Evolutionary conservation across 306 rosid genomes (phyloP).

Genomic region (Pyrus communis): DNA sequence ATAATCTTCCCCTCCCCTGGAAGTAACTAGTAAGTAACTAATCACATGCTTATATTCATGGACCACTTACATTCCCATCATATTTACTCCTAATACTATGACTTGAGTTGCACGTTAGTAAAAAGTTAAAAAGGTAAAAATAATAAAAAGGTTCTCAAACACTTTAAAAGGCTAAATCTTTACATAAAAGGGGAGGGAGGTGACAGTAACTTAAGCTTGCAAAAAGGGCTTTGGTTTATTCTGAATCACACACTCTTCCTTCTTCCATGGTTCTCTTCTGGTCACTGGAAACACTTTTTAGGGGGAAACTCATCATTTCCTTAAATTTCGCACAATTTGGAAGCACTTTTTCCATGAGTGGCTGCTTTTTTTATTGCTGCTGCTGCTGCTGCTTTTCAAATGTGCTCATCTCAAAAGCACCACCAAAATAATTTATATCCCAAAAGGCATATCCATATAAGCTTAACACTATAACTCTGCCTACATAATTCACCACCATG

Average conservation of each 20-base stretch:
- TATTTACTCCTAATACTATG: not conserved
- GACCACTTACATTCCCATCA: slow-evolving; percentile 8
- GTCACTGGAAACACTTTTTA: not conserved
- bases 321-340: slow-evolving; percentile 52
- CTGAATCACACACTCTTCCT: slow-evolving; percentile 2
- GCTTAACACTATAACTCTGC: not conserved
- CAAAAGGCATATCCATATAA: slow-evolving; percentile 17
- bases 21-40: slow-evolving; percentile 2
- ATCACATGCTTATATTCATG: slow-evolving; percentile 14
- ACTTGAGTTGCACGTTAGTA: slow-evolving; percentile 11
- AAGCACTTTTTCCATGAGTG: slow-evolving; percentile 38
- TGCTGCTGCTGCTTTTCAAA: slow-evolving; percentile 8
- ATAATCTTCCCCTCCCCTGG: not conserved
- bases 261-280: slow-evolving; percentile 1
- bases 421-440: slow-evolving; percentile 17
- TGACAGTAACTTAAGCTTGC: slow-evolving; percentile 24
- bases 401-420: slow-evolving; percentile 18
- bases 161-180: slow-evolving; percentile 20
- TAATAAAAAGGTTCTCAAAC: not conserved
- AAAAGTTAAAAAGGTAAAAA: slow-evolving; percentile 2
- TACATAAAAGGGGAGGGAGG: slow-evolving; percentile 7
- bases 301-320: slow-evolving; percentile 30
- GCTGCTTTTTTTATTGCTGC: slow-evolving; percentile 14
- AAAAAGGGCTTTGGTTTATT: slow-evolving; percentile 8
- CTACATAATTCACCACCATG: slow-evolving; percentile 14